phyloP scores from a whole-genome alignment of 202 grass and related monocot species.

The Dendrocalamus latiflorus region DNA sequence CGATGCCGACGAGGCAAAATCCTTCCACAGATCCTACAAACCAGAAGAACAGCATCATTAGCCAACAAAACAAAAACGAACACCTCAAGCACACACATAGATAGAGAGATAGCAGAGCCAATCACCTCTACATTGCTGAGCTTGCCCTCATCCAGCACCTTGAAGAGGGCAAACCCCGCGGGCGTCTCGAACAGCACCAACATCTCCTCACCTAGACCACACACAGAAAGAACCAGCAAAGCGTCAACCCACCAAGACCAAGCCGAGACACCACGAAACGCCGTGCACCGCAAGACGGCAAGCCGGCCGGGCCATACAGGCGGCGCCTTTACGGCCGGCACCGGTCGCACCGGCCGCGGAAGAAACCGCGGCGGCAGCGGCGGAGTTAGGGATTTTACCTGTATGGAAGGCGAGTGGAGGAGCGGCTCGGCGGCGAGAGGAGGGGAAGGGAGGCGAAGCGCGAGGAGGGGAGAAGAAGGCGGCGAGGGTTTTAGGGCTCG shows the following conservation, averaged over 20 bases:
- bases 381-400: neutral
- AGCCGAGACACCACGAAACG: neutral
- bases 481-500: slow-evolving; percentile 20
- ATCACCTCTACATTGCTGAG: slow-evolving; percentile 70
- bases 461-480: neutral
- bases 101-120: neutral
- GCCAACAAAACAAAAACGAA: neutral
- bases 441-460: neutral
- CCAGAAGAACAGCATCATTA: neutral
- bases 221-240: neutral
- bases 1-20: slow-evolving; percentile 57
- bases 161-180: slow-evolving; percentile 89
- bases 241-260: neutral
- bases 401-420: neutral
- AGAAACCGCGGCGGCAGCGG: neutral
- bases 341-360: neutral
- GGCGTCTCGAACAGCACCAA: slow-evolving; percentile 91
- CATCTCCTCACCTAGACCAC: slow-evolving; percentile 40
- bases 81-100: neutral
- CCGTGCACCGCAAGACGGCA: neutral
- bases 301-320: neutral
- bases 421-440: neutral
- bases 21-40: slow-evolving; percentile 74
- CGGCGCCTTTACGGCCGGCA: neutral
- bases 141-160: slow-evolving; percentile 89